These are phyloP conservation scores for Sanghuangporus baumii DNA, from an alignment of 1,284 basidiomycete species.

Conservation along the genomic window DNA sequence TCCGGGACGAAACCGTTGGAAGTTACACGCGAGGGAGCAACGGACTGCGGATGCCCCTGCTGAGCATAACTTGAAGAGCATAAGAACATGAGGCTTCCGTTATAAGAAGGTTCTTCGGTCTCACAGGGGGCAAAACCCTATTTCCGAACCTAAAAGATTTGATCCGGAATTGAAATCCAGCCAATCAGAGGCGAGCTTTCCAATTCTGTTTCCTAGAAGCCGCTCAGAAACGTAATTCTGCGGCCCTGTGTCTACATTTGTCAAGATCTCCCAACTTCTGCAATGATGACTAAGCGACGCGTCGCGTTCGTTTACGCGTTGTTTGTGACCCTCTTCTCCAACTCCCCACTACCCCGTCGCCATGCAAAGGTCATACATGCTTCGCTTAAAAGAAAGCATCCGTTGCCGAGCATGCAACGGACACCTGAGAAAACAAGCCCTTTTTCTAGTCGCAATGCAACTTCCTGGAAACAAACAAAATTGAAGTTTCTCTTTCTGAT, in stretches of 20 bases:
- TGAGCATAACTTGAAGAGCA: too few relatives aligned
- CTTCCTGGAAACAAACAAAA: constrained; percentile 1
- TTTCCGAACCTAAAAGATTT: too few relatives aligned
- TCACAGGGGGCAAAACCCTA: too few relatives aligned
- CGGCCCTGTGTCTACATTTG: too few relatives aligned
- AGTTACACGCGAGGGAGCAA: background rate
- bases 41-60: too few relatives aligned
- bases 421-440: constrained; percentile 18
- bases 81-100: background rate
- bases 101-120: too few relatives aligned
- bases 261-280: too few relatives aligned
- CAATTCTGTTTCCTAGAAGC: too few relatives aligned
- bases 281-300: background rate
- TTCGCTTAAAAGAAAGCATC: background rate
- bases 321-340: background rate
- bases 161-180: too few relatives aligned
- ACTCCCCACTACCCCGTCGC: background rate
- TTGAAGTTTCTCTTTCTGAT: background rate
- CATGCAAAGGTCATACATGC: constrained; percentile 12
- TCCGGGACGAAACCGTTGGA: background rate
- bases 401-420: background rate
- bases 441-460: constrained; percentile 16
- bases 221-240: too few relatives aligned
- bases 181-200: too few relatives aligned
- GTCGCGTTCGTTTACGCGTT: background rate